Percentiles rank a stretch among this genome's conserved stretches.
Conservation (phyloP, 306 rosid species). For the Lagenaria siceraria region DNA sequence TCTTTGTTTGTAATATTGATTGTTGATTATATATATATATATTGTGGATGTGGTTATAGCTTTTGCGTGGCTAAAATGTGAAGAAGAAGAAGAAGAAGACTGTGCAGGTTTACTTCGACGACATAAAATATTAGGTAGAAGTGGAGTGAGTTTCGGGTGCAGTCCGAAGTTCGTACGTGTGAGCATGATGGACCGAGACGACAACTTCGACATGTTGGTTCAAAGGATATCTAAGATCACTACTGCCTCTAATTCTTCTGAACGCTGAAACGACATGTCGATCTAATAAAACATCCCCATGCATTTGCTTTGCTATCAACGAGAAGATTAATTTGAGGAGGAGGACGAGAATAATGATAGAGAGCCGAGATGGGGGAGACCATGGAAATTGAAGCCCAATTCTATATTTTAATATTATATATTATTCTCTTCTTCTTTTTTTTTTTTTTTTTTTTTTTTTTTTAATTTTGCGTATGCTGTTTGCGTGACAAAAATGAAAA, state of each 20-base stretch:
- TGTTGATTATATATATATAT: too few species aligned
- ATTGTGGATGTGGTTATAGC: too few species aligned
- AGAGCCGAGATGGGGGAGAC: not conserved
- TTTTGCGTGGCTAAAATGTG: slow-evolving; percentile 38
- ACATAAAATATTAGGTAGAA: slow-evolving; percentile 19
- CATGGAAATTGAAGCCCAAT: not conserved
- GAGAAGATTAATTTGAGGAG: not conserved
- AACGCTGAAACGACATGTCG: not conserved
- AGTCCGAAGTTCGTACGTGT: slow-evolving; percentile 14
- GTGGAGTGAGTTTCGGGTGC: slow-evolving; percentile 25
- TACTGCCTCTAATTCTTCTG: too few species aligned
- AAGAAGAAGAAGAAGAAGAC: slow-evolving; percentile 9
- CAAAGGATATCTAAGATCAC: slow-evolving; percentile 21
- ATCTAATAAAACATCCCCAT: not conserved
- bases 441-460: too few species aligned
- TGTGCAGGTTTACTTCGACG: slow-evolving; percentile 19
- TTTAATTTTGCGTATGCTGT: not conserved
- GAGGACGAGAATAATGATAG: not conserved
- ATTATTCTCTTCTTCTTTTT: too few species aligned
- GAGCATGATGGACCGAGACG: slow-evolving; percentile 35
- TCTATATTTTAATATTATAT: too few species aligned
- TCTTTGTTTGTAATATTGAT: too few species aligned
- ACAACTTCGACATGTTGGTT: slow-evolving; percentile 21
- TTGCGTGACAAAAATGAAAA: not conserved
- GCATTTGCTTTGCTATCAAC: not conserved